Percentiles rank a stretch among this genome's conserved stretches.
These are phyloP conservation scores for Niebla homalea DNA, from an alignment of 495 filamentous ascomycete genomes.

Conservation along the genomic window DNA sequence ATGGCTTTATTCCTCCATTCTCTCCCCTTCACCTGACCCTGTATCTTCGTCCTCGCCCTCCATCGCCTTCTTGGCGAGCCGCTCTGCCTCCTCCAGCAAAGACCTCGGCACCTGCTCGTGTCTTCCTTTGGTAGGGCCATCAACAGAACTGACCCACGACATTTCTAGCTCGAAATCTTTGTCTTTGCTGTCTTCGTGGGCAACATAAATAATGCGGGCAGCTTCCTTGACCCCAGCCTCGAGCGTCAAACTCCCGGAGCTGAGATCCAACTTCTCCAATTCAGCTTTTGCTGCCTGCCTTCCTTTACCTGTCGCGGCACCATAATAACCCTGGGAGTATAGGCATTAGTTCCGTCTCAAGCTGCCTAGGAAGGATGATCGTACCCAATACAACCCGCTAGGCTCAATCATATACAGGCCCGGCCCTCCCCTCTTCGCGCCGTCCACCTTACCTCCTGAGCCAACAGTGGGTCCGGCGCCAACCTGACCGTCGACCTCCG, in stretches of 20 bases:
- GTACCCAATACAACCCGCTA: slow-evolving; percentile 86
- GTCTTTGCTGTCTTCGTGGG: slow-evolving; percentile 93
- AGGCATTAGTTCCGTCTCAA: background rate
- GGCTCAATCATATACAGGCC: slow-evolving; percentile 98
- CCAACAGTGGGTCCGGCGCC: slow-evolving; percentile 64
- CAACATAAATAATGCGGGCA: slow-evolving; percentile 87
- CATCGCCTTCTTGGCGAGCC: slow-evolving; percentile 63
- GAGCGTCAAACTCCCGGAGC: slow-evolving; percentile 59
- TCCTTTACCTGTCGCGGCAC: slow-evolving; percentile 91
- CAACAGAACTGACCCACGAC: slow-evolving; percentile 80
- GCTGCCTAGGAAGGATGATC: slow-evolving; percentile 6
- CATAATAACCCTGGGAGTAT: slow-evolving; percentile 68
- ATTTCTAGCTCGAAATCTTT: slow-evolving; percentile 99
- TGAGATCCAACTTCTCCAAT: slow-evolving; percentile 92
- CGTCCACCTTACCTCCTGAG: slow-evolving; percentile 64
- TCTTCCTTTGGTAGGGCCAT: slow-evolving; percentile 77
- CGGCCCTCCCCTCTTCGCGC: slow-evolving; percentile 70
- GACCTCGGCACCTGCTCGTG: slow-evolving; percentile 87
- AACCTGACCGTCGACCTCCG: slow-evolving; percentile 75
- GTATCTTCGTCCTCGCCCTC: slow-evolving; percentile 65
- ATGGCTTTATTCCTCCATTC: slow-evolving; percentile 57
- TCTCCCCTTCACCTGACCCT: slow-evolving; percentile 42
- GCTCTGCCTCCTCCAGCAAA: slow-evolving; percentile 81
- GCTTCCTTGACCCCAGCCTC: slow-evolving; percentile 89
- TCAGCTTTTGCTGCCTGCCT: slow-evolving; percentile 93